Evolutionary conservation across 257 asterid species (phyloP), one percentile per base, ranked within the genome.

Genomic region (Solanum appendiculatum): DNA sequence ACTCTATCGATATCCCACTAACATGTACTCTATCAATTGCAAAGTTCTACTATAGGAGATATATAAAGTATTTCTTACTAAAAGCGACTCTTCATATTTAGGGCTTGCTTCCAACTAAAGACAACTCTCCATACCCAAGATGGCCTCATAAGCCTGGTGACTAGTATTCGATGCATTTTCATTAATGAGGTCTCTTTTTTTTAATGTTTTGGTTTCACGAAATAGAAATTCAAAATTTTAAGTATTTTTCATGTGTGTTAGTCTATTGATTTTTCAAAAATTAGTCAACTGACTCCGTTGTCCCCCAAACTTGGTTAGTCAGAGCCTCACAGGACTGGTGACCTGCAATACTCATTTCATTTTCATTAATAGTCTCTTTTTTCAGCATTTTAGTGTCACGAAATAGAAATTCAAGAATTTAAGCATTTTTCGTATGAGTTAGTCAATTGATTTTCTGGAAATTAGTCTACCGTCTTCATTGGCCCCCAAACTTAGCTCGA

Each of bases 41-140:
- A 54, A 18, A 51, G 9, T 48, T 14, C 0, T 7, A 48, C 15
- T 48, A 15, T 48, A 48, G 15, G 21, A 48, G 60, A 51, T 16
- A n/a, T n/a, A n/a, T n/a, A 3, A 51, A 51, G 1, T 0, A 3
- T 23, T 51, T 1, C 21, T 51, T 51, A 51, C 23, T 5, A 6
- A 51, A 51, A 0, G 8, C 2, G 12, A 56, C 25, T 56, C 64
- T 56, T 20, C 3, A 20, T 56, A 54, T 54, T 3, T 54, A 54
- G 5, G 12, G 64, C 0, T 56, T 5, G 0, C 3, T 0, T 9
- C 2, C 5, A 7, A 1, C 0, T 56, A 56, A 56, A 56, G 12
- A 23, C 18, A 5, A 56, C 8, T 51, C 60, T 16, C 60, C 60
- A 51, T 18, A 51, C 0, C 2, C 4, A 14, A 0, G 25, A 54